Evolutionary conservation across 2,329 filamentous ascomycete genomes (phyloP), one percentile per base, ranked within the genome.

Genomic region (Exophiala spinifera): DNA sequence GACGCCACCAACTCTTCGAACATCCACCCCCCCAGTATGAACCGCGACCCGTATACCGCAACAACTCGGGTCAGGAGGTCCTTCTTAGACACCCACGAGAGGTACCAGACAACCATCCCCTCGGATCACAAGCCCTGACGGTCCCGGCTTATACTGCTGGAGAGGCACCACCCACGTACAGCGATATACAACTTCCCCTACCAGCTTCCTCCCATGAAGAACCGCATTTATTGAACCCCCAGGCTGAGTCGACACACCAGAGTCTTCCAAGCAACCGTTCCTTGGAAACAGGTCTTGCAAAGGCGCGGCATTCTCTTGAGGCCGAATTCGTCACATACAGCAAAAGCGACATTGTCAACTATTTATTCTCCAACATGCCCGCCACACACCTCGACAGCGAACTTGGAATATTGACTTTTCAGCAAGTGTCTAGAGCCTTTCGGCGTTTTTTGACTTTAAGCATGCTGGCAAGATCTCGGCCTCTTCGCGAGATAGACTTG

Each of bases 1-100:
- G 51, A 31, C 19, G 15, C 19, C 3, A 28, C 17, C 1, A 8
- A 11, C n/a, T 28, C 15, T 47, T 39, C 21, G 13, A 33, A 6
- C 20, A 49, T 46, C 51, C 55, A n/a, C 55, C 55, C 11, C 55
- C 55, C 19, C 13, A 25, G 15, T 57, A 57, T 31, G 31, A 25
- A 19, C 55, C 55, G 10, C 17, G 42, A 21, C 50, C 50, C 2
- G 40, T 42, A 6, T 50, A 31, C 23, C 36, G 36, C 11, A 46
- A 46, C 17, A n/a, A 20, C n/a, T 21, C 19, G 20, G 42, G 42
- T 21, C 42, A 44, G 23, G 20, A 25, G 23, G 3, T 44, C 15
- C 15, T 31, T 8, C 48, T 57, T 8, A 37, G 40, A 13, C 54
- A 57, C 28, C 54, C 54, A 14, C 54, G 49, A 13, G 44, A 57